Conservation (phyloP, 768 basidiomycete genomes). For the Mycena latifolia region DNA sequence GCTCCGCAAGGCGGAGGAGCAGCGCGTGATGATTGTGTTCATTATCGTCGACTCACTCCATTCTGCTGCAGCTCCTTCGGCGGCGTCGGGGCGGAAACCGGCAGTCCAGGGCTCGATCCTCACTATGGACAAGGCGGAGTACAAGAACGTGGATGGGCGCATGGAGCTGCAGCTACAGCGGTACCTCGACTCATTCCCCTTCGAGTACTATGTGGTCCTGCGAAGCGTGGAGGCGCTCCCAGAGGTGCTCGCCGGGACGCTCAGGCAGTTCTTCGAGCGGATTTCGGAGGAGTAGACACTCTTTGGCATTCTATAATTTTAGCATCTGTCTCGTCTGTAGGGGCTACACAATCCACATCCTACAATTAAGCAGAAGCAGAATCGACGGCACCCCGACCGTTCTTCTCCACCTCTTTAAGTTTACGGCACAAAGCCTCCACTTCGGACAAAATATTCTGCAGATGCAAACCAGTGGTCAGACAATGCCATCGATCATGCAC, state of each 20-base stretch:
- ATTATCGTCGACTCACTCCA: constrained; percentile 94
- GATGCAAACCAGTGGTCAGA: too few relatives aligned
- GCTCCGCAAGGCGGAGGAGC: constrained; percentile 88
- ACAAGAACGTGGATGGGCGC: constrained; percentile 81
- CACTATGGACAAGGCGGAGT: constrained; percentile 92
- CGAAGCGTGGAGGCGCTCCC: constrained; percentile 92
- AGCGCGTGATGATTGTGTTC: constrained; percentile 96
- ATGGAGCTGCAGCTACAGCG: constrained; percentile 91
- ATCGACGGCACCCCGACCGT: too few relatives aligned
- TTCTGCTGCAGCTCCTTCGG: constrained; percentile 42
- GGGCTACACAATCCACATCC: too few relatives aligned
- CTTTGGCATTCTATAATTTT: background rate
- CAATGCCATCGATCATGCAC: too few relatives aligned
- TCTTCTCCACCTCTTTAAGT: too few relatives aligned
- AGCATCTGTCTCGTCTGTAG: too few relatives aligned
- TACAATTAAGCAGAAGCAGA: too few relatives aligned
- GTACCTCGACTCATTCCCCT: constrained; percentile 97
- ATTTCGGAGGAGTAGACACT: constrained; percentile 73
- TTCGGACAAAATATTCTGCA: too few relatives aligned
- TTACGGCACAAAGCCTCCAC: too few relatives aligned
- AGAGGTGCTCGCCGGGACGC: constrained; percentile 86
- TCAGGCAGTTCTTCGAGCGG: constrained; percentile 93
- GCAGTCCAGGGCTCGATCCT: constrained; percentile 82
- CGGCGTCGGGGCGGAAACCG: constrained; percentile 29
- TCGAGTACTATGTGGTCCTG: constrained; percentile 97